These are phyloP conservation scores for Evernia prunastri DNA, from an alignment of 495 filamentous ascomycete genomes.

Conservation along the genomic window DNA sequence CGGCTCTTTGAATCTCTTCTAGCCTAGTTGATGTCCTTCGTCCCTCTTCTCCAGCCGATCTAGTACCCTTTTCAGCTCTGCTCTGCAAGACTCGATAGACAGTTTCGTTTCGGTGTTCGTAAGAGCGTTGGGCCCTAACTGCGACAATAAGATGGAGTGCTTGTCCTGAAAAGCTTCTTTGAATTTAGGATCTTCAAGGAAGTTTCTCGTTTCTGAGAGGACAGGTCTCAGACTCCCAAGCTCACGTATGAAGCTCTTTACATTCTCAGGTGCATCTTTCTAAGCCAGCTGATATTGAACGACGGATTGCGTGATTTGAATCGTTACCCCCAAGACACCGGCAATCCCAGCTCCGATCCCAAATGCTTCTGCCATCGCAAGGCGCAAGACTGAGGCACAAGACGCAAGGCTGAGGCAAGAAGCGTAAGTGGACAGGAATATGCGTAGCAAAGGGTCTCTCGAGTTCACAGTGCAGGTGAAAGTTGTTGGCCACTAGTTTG, in stretches of 20 bases:
- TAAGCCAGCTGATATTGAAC: conserved; percentile 26
- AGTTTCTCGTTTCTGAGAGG: conserved; percentile 26
- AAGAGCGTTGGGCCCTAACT: conserved; percentile 2
- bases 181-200: conserved; percentile 23
- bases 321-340: conserved; percentile 26
- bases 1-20: conserved; percentile 3
- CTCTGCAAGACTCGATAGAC: conserved; percentile 8
- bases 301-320: conserved; percentile 24
- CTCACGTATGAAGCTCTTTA: conserved; percentile 26
- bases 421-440: neutral
- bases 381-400: neutral
- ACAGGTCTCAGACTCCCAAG: conserved; percentile 26
- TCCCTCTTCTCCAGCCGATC: neutral
- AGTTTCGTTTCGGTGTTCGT: neutral
- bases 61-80: conserved; percentile 1
- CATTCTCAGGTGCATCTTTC: conserved; percentile 28
- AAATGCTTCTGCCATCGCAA: conserved; percentile 10
- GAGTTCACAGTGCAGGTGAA: too few relatives aligned
- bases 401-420: too few relatives aligned
- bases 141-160: neutral
- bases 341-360: conserved; percentile 21
- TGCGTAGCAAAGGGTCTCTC: too few relatives aligned
- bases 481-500: too few relatives aligned
- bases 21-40: neutral
- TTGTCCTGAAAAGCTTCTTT: conserved; percentile 18